Conservation (phyloP, 2,329 filamentous ascomycete species). For the Nectriaceae sp. region DNA sequence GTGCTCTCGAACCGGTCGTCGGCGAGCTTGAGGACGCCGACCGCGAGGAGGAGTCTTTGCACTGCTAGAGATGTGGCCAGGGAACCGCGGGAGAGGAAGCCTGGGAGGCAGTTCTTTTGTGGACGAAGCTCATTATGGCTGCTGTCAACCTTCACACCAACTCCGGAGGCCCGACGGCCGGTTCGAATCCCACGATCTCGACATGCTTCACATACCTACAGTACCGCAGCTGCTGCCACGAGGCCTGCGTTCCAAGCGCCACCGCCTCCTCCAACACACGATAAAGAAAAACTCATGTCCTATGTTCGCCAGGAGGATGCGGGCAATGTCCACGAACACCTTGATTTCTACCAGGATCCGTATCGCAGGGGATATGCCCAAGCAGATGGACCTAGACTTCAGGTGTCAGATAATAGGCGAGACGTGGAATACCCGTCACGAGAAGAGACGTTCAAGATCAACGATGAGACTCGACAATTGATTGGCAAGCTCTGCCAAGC, state of each 20-base stretch:
- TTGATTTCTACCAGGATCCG: conserved; percentile 54
- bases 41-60: conserved; percentile 29
- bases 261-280: conserved; percentile 14
- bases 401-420: conserved; percentile 51
- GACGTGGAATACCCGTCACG: conserved; percentile 50
- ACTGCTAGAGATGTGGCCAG: conserved; percentile 18
- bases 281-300: conserved; percentile 50
- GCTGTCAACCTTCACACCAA: conserved; percentile 41
- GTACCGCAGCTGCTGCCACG: conserved; percentile 23
- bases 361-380: conserved; percentile 56
- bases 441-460: conserved; percentile 39
- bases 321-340: conserved; percentile 53
- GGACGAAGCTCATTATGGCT: conserved; percentile 41
- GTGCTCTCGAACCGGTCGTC: conserved; percentile 50
- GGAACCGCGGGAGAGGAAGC: conserved; percentile 13
- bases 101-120: conserved; percentile 27
- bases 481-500: conserved; percentile 43
- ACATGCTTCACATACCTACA: conserved; percentile 25
- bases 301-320: conserved; percentile 54
- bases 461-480: conserved; percentile 35
- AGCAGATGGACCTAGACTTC: conserved; percentile 49
- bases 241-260: conserved; percentile 12
- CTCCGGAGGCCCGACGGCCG: conserved; percentile 19
- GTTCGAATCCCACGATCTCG: conserved; percentile 17
- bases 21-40: conserved; percentile 27